These are phyloP conservation scores for Lepidium campestre DNA, from an alignment of 441 rosid genomes.

Conservation along the genomic window DNA sequence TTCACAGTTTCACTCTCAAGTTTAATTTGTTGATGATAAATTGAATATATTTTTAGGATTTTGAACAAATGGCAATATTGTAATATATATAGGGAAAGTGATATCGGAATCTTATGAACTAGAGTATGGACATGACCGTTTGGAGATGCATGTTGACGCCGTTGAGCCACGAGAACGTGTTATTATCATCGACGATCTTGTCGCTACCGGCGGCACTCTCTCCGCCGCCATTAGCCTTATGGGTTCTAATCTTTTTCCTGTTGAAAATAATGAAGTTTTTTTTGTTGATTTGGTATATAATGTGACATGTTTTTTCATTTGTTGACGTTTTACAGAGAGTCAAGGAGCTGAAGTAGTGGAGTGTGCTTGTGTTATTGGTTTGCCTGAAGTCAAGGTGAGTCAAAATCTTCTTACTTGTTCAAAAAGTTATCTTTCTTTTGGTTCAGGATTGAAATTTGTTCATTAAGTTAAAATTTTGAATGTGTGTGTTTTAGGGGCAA, in stretches of 20 bases:
- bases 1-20: background rate
- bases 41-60: background rate
- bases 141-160: conserved; percentile 90
- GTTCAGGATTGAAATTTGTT: background rate
- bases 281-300: background rate
- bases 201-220: conserved; percentile 92
- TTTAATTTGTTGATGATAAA: background rate
- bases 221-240: conserved; percentile 84
- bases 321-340: conserved; percentile 44
- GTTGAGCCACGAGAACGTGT: conserved; percentile 71
- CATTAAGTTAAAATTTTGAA: background rate
- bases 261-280: background rate
- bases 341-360: conserved; percentile 81
- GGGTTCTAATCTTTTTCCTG: conserved; percentile 32
- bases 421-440: conserved; percentile 14
- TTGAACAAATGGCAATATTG: background rate
- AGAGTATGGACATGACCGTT: conserved; percentile 84
- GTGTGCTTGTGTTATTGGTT: conserved; percentile 90
- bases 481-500: conserved; percentile 46
- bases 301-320: background rate
- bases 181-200: conserved; percentile 78
- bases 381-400: conserved; percentile 75
- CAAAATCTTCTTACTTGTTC: background rate
- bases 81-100: conserved; percentile 47
- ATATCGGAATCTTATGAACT: conserved; percentile 73